Conservation (phyloP, 2,329 filamentous ascomycete species). For the Pyricularia grisea region DNA sequence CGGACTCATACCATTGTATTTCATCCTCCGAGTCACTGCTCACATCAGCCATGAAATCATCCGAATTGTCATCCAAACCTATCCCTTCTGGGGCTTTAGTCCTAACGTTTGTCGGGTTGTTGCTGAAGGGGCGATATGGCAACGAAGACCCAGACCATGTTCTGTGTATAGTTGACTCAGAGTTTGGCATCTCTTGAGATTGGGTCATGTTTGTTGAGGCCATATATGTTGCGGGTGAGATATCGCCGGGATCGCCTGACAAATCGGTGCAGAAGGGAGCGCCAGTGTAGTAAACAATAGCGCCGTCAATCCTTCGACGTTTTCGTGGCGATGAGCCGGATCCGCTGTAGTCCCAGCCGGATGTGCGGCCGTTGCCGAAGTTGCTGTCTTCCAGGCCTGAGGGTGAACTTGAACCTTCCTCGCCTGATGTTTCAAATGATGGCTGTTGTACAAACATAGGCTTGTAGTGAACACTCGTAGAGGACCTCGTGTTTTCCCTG, state of each 20-base stretch:
- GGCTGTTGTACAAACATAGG: slow-evolving; percentile 48
- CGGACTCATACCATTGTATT: slow-evolving; percentile 28
- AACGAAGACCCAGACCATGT: slow-evolving; percentile 42
- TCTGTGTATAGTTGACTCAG: slow-evolving; percentile 21
- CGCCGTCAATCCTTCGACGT: slow-evolving; percentile 55
- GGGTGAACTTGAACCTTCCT: slow-evolving; percentile 22
- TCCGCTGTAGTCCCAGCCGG: slow-evolving; percentile 35
- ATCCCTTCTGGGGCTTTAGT: slow-evolving; percentile 10
- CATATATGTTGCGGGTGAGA: slow-evolving; percentile 38
- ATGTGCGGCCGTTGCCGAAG: slow-evolving; percentile 25
- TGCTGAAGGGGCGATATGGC: slow-evolving; percentile 38
- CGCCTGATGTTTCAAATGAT: slow-evolving; percentile 37
- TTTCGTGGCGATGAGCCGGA: slow-evolving; percentile 37
- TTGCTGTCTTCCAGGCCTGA: slow-evolving; percentile 41
- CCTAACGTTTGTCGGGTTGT: slow-evolving; percentile 14
- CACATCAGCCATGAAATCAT: slow-evolving; percentile 10
- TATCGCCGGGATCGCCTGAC: slow-evolving; percentile 50
- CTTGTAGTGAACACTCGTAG: slow-evolving; percentile 51
- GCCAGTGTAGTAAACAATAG: slow-evolving; percentile 76
- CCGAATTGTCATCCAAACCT: slow-evolving; percentile 20
- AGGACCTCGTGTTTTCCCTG: slow-evolving; percentile 26
- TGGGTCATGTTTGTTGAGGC: slow-evolving; percentile 31
- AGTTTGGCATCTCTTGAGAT: slow-evolving; percentile 1
- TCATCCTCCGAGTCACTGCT: slow-evolving; percentile 25
- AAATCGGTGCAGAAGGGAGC: slow-evolving; percentile 75